Evolutionary conservation across 352 stramenopile species (phyloP), one percentile per base, ranked within the genome.

Genomic region (Phytophthora megakarya): DNA sequence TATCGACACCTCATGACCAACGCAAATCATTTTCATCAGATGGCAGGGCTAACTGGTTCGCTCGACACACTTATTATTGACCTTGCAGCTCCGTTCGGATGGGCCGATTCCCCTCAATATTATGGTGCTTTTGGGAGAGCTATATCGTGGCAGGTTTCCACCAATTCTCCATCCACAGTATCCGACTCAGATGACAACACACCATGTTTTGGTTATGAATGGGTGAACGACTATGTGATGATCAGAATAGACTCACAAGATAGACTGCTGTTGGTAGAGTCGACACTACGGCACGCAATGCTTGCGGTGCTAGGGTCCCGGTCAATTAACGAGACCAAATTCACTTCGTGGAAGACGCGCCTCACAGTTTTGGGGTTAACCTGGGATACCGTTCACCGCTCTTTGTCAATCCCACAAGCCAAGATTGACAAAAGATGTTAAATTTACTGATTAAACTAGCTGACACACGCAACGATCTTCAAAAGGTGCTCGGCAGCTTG

Each of bases 1-100:
- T 67, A 57, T 26, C 32, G 33, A 1, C 59, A 67, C 13, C 60
- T 67, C 3, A 49, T 46, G 44, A 61, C 37, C 1, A n/a, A 57
- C 12, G 23, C 60, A 8, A 13, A 6, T 6, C 59, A 67, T 12
- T 22, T 49, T 4, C 26, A 48, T n/a, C 38, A 30, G 11, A 60
- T 66, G 39, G 58, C 48, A 12, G 48, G 38, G 12, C 19, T 32
- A 5, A 48, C 55, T n/a, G 11, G 11, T 6, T 6, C 6, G 11
- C 11, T 35, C 6, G 11, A 35, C 28, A 11, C 28, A 11, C 28
- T 35, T 11, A 11, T 6, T 11, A 35, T 35, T 6, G 28, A 35
- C 28, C 11, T 35, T 11, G 28, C 28, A 35, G 28, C 28, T 11
- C 11, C 28, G 28, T 35, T 35, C 11, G 28, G 11, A 6, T 35